Percentiles rank a stretch among this genome's conserved stretches.
These are phyloP conservation scores for Periconia sp. DNA, from an alignment of 2,329 filamentous ascomycete genomes.

Conservation along the genomic window DNA sequence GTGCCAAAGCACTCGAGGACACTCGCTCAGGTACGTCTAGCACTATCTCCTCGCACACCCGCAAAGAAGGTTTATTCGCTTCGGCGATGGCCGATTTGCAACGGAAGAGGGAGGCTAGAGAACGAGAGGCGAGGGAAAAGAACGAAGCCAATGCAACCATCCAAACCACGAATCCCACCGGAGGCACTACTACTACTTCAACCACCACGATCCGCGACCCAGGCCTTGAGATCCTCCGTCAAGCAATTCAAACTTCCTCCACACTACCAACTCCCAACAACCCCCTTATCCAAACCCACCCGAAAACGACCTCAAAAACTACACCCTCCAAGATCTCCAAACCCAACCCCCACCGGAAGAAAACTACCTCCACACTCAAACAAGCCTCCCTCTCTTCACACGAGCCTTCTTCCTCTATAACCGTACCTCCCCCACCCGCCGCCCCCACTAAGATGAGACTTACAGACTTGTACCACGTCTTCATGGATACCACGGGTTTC, in stretches of 20 bases:
- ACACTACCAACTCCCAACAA: not conserved
- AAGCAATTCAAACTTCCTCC: not conserved
- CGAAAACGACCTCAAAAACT: not conserved
- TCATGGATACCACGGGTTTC: constrained; percentile 64
- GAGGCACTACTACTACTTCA: not conserved
- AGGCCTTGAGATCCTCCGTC: too few relatives aligned
- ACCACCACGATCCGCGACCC: not conserved
- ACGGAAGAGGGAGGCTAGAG: constrained; percentile 22
- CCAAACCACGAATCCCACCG: too few relatives aligned
- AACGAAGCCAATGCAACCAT: not conserved
- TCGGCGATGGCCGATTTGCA: constrained; percentile 25
- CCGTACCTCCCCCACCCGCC: not conserved
- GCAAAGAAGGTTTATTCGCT: constrained; percentile 29
- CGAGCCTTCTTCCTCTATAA: not conserved
- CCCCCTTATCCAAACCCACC: not conserved
- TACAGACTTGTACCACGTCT: constrained; percentile 59
- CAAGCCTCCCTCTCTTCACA: too few relatives aligned
- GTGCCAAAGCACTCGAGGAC: constrained; percentile 29
- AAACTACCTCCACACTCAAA: too few relatives aligned
- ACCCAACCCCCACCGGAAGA: too few relatives aligned
- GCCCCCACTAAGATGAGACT: constrained; percentile 25
- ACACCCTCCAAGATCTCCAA: too few relatives aligned
- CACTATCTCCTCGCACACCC: constrained; percentile 2
- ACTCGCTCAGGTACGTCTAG: constrained; percentile 41
- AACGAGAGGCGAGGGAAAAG: constrained; percentile 16